These are phyloP conservation scores for Kazachstania africana DNA, from an alignment of 805 yeast species.

Conservation along the genomic window DNA sequence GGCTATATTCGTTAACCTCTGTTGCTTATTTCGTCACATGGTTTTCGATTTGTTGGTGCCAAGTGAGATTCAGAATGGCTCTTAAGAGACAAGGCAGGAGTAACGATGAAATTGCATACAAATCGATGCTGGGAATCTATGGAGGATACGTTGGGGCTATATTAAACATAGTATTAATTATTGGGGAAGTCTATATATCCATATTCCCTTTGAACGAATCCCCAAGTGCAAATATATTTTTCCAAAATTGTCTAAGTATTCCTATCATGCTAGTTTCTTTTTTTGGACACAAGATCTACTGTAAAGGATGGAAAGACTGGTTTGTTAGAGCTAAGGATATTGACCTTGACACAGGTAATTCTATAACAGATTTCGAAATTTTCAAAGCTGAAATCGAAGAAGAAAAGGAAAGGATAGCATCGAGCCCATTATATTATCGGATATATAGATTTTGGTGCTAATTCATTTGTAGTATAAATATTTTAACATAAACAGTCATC, in stretches of 20 bases:
- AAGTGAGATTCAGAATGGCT: slow-evolving; percentile 45
- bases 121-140: slow-evolving; percentile 44
- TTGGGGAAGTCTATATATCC: slow-evolving; percentile 66
- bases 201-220: slow-evolving; percentile 42
- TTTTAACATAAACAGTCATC: too few species aligned
- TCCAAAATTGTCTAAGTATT: slow-evolving; percentile 40
- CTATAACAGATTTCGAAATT: slow-evolving; percentile 35
- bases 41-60: slow-evolving; percentile 60
- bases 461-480: too few species aligned
- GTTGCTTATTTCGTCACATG: slow-evolving; percentile 65
- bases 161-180: slow-evolving; percentile 42
- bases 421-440: slow-evolving; percentile 25
- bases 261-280: slow-evolving; percentile 30
- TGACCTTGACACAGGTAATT: slow-evolving; percentile 47
- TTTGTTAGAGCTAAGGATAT: slow-evolving; percentile 35
- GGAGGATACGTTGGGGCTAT: slow-evolving; percentile 47
- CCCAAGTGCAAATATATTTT: slow-evolving; percentile 29
- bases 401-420: slow-evolving; percentile 22
- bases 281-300: slow-evolving; percentile 31
- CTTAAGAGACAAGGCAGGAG: slow-evolving; percentile 35
- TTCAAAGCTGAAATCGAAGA: slow-evolving; percentile 30
- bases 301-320: slow-evolving; percentile 21
- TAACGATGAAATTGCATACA: slow-evolving; percentile 44
- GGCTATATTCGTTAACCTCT: slow-evolving; percentile 67
- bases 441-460: slow-evolving; percentile 28